Percentiles rank a stretch among this genome's conserved stretches.
phyloP scores from a whole-genome alignment of 345 rosid genomes.

The Eutrema yunnanense region DNA sequence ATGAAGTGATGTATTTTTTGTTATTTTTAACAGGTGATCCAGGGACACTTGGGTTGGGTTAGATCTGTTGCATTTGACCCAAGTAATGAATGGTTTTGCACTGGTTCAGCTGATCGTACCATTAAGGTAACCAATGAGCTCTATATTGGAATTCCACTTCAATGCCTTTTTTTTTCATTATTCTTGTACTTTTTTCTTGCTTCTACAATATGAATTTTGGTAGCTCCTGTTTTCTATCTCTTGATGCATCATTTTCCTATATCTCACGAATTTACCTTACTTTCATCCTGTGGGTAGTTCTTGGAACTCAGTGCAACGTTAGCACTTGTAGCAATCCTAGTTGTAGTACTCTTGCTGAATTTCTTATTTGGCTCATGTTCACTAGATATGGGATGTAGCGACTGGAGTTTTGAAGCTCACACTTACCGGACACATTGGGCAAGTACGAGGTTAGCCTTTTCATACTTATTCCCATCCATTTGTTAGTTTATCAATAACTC shows the following conservation, averaged over 20 bases:
- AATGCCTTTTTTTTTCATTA: background rate
- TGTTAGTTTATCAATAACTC: constrained; percentile 3
- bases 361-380: constrained; percentile 5
- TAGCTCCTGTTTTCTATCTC: background rate
- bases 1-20: background rate
- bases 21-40: constrained; percentile 34
- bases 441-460: constrained; percentile 62
- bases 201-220: background rate
- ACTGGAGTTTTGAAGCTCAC: constrained; percentile 83
- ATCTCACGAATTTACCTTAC: background rate
- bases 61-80: constrained; percentile 93
- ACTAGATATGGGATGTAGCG: constrained; percentile 92
- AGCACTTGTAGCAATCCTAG: background rate
- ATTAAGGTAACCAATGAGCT: constrained; percentile 52
- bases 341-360: background rate
- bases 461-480: background rate
- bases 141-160: background rate
- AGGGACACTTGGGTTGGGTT: constrained; percentile 98
- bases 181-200: background rate
- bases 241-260: background rate
- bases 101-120: constrained; percentile 94
- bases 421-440: constrained; percentile 87
- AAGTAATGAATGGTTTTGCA: constrained; percentile 87
- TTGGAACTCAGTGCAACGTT: background rate
- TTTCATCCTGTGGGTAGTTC: background rate